Conservation (phyloP, 768 basidiomycete genomes). For the Pulveroboletus ravenelii region DNA sequence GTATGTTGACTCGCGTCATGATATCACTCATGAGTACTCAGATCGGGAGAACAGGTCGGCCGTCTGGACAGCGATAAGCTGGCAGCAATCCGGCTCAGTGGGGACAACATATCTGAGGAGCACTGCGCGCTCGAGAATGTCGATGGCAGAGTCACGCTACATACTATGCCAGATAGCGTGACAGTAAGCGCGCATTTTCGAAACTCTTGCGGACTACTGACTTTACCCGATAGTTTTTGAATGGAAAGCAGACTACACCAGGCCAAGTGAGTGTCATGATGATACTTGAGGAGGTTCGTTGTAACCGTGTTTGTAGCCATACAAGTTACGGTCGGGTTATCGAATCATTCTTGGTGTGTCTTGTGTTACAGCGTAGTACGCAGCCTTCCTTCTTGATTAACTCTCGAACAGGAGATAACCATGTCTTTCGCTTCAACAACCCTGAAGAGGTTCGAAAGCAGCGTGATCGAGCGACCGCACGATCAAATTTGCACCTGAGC, state of each 20-base stretch:
- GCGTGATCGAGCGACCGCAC: conserved; percentile 74
- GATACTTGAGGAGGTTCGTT: conserved; percentile 2
- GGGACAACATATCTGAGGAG: conserved; percentile 85
- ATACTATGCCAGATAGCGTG: conserved; percentile 73
- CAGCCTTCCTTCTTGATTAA: conserved; percentile 1
- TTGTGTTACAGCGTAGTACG: neutral
- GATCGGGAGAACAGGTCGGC: conserved; percentile 56
- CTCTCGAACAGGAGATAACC: conserved; percentile 71
- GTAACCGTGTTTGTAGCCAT: conserved; percentile 40
- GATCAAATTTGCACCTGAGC: conserved; percentile 63
- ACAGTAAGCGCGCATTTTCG: conserved; percentile 51
- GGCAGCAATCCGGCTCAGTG: conserved; percentile 88
- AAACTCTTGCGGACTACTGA: conserved; percentile 9
- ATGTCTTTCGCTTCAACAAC: conserved; percentile 97
- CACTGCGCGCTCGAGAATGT: conserved; percentile 90
- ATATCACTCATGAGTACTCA: conserved; percentile 13
- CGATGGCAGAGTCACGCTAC: conserved; percentile 79
- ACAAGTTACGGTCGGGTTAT: conserved; percentile 89
- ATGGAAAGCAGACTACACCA: conserved; percentile 81
- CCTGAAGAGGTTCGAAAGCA: conserved; percentile 92
- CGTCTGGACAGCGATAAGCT: conserved; percentile 76
- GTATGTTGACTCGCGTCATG: conserved; percentile 36
- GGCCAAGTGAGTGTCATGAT: conserved; percentile 53
- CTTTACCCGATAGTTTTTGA: conserved; percentile 63
- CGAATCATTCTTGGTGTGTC: conserved; percentile 87